Evolutionary conservation across 768 basidiomycete species (phyloP).

Genomic region (Lepiota subincarnata): DNA sequence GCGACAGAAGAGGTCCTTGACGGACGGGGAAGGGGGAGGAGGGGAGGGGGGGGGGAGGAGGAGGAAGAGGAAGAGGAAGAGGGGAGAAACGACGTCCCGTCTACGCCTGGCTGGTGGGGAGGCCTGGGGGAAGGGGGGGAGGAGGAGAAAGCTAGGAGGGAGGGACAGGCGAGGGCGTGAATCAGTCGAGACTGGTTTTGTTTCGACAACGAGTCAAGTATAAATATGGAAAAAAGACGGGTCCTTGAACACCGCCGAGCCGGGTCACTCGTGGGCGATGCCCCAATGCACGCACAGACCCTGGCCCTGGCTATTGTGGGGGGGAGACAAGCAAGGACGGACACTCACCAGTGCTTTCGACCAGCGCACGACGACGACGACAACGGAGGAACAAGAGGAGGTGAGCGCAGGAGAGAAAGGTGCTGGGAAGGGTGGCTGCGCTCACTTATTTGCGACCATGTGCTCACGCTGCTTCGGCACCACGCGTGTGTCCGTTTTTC

Average conservation of each 20-base stretch:
- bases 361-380: slow-evolving; percentile 17
- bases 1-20: slow-evolving; percentile 2
- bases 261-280: neutral
- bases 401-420: slow-evolving; percentile 24
- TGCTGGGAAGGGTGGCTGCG: slow-evolving; percentile 19
- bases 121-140: slow-evolving; percentile 14
- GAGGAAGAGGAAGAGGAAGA: slow-evolving; percentile 15
- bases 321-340: neutral
- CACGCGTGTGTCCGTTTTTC: slow-evolving; percentile 10
- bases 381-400: slow-evolving; percentile 17
- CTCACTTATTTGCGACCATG: slow-evolving; percentile 22
- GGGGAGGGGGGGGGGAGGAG: slow-evolving; percentile 8
- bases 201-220: slow-evolving; percentile 7
- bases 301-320: neutral
- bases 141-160: slow-evolving; percentile 7
- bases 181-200: slow-evolving; percentile 8
- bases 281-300: neutral
- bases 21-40: slow-evolving; percentile 14
- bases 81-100: slow-evolving; percentile 22
- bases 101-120: slow-evolving; percentile 18
- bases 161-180: neutral
- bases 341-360: slow-evolving; percentile 10
- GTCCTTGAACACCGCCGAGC: neutral
- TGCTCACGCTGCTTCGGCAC: slow-evolving; percentile 15
- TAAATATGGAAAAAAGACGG: slow-evolving; percentile 10